Base-by-base conservation (phyloP, 75 land plant genomes). In the Sequoiadendron giganteum region DNA sequence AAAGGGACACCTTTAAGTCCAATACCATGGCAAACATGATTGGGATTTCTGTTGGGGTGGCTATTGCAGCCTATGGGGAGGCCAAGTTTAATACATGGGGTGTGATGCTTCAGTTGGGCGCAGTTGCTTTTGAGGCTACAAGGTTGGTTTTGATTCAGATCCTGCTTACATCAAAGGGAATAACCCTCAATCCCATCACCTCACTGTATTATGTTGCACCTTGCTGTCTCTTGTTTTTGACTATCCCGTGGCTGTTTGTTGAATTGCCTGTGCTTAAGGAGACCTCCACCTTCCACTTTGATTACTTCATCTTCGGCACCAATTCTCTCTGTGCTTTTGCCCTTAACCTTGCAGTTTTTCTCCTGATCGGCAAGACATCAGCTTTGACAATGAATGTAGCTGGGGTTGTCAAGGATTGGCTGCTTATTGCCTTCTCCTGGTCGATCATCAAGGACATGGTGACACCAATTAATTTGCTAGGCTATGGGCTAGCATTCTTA, bases 371-470 rank as follows among this genome's bases (percentile, higher is more conserved):
- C 18, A 95, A 95, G 92, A 98, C 99, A 0, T 96, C 99, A 0
- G 99, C 99, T 3, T 88, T 98, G 85, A 98, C 99, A 5, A 97
- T 98, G 95, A 97, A 97, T 84, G 99, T 98, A 10, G 99, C 99
- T 47, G 99, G 99, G 3, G 99, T 98, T 1, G 97, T 98, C 16
- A 98, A 98, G 91, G 99, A 98, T 70, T 98, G 99, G 99, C 89
- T 97, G 30, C 88, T 97, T 52, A 97, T 97, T 56, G 99, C 99
- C 16, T 97, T 97, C 88, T 97, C 99, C 0, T 97, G 99, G 99
- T 94, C 97, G 16, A 94, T 97, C 16, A 97, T 97, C 85, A 90
- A 91, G 88, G 99, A 97, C 83, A 93, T 92, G 40, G 96, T 97
- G 39, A 97, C 99, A 0, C 85, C 95, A 1, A 56, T 97, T 32